Conservation (phyloP, 371 early-diverging fungal genomes). For the Mucor velutinosus region DNA sequence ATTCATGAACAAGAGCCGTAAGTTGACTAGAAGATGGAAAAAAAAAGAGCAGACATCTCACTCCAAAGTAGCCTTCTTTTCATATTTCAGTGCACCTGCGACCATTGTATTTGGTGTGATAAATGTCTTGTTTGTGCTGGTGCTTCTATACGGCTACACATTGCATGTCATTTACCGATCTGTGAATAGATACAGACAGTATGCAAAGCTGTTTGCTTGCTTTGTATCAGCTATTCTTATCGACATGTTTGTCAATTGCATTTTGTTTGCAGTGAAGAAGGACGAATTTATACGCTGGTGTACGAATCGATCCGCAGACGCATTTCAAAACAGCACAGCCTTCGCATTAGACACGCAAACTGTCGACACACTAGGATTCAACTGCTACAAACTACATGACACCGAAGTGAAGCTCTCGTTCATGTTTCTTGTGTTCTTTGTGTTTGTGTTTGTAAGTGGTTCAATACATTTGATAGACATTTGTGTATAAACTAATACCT, state of each 20-base stretch:
- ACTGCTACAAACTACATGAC: not conserved
- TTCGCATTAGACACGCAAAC: not conserved
- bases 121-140: slow-evolving; percentile 22
- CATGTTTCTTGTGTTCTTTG: not conserved
- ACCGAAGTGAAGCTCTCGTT: slow-evolving; percentile 13
- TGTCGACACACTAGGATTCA: not conserved
- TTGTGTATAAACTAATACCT: not conserved
- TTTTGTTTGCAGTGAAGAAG: slow-evolving; percentile 5
- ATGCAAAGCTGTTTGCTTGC: slow-evolving; percentile 9
- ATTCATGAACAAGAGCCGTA: slow-evolving; percentile 27
- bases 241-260: slow-evolving; percentile 9
- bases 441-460: slow-evolving; percentile 14
- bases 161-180: slow-evolving; percentile 7
- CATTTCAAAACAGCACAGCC: not conserved
- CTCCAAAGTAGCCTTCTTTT: slow-evolving; percentile 24
- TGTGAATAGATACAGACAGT: not conserved
- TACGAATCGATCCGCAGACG: not conserved
- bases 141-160: slow-evolving; percentile 20
- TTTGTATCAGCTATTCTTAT: not conserved
- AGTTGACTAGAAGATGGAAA: not conserved
- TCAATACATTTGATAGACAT: not conserved
- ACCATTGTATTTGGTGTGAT: slow-evolving; percentile 26
- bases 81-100: slow-evolving; percentile 16
- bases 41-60: not conserved
- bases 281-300: slow-evolving; percentile 2